Conservation (phyloP, 169 alveolate species). For the Babesia sp. region DNA sequence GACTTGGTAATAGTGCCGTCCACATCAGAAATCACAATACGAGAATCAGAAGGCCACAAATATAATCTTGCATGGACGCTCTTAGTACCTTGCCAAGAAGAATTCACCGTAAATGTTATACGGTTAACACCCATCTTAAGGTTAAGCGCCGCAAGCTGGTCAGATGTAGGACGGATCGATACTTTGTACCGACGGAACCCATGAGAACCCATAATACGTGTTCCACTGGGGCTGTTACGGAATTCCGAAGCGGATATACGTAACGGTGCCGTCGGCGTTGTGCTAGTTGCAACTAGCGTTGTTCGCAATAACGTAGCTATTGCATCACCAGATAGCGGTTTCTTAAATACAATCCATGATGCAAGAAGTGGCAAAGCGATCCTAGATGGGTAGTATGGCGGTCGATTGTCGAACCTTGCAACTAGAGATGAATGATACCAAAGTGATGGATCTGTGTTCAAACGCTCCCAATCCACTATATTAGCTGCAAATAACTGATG, state of each 20-base stretch:
- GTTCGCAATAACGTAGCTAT: conserved; percentile 74
- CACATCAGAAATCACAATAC: conserved; percentile 94
- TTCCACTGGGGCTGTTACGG: not conserved
- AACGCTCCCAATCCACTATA: conserved; percentile 78
- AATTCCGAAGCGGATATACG: not conserved
- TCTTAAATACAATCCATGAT: conserved; percentile 86
- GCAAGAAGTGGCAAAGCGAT: conserved; percentile 87
- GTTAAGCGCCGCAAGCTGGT: conserved; percentile 82
- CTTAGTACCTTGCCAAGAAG: conserved; percentile 89
- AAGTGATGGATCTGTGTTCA: conserved; percentile 82
- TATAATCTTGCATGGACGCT: conserved; percentile 89
- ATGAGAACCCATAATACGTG: not conserved
- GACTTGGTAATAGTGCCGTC: conserved; percentile 97
- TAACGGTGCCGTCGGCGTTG: conserved; percentile 1
- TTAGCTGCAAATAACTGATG: conserved; percentile 68
- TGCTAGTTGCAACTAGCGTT: conserved; percentile 17
- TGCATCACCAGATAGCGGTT: conserved; percentile 84
- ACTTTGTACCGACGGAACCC: conserved; percentile 51
- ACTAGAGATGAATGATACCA: conserved; percentile 90
- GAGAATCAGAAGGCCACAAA: conserved; percentile 90
- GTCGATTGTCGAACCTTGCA: conserved; percentile 83
- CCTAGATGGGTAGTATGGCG: conserved; percentile 88
- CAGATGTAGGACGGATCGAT: conserved; percentile 88
- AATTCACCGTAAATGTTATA: conserved; percentile 85
- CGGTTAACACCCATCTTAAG: conserved; percentile 87